phyloP scores from a whole-genome alignment of 225 moss, liverwort and hornwort genomes.

The Neckera pumila region DNA sequence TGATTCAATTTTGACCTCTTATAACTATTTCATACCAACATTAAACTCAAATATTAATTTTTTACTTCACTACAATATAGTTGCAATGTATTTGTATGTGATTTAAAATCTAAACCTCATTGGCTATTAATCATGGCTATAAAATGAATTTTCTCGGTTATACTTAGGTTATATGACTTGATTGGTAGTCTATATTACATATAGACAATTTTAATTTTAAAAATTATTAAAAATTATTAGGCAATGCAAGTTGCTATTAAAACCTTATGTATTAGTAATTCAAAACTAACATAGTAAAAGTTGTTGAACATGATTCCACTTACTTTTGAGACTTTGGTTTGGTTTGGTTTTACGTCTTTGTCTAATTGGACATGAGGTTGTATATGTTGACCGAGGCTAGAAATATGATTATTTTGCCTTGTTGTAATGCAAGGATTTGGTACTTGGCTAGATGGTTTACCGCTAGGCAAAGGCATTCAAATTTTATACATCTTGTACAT shows the following conservation, averaged over 20 bases:
- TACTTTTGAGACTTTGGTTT: not conserved
- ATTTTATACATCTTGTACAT: not conserved
- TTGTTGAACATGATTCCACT: not conserved
- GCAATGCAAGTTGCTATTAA: not conserved
- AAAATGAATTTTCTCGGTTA: not conserved
- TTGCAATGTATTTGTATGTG: not conserved
- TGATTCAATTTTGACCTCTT: not conserved
- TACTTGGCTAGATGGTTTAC: not conserved
- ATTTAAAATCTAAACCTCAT: not conserved
- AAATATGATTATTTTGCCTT: not conserved
- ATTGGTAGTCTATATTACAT: not conserved
- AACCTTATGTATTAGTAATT: not conserved
- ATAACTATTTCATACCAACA: not conserved
- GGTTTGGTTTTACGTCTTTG: not conserved
- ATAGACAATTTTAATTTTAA: rapidly evolving
- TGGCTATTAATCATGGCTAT: not conserved
- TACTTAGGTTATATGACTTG: not conserved
- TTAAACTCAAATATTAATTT: not conserved
- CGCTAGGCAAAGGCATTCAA: not conserved
- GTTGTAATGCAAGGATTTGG: not conserved
- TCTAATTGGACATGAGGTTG: not conserved
- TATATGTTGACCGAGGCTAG: too few species aligned
- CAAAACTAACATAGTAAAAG: not conserved
- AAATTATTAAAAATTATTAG: not conserved
- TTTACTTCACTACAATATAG: not conserved